Base-by-base conservation (phyloP, 2,329 filamentous ascomycete species). In the Colletotrichum phormii region DNA sequence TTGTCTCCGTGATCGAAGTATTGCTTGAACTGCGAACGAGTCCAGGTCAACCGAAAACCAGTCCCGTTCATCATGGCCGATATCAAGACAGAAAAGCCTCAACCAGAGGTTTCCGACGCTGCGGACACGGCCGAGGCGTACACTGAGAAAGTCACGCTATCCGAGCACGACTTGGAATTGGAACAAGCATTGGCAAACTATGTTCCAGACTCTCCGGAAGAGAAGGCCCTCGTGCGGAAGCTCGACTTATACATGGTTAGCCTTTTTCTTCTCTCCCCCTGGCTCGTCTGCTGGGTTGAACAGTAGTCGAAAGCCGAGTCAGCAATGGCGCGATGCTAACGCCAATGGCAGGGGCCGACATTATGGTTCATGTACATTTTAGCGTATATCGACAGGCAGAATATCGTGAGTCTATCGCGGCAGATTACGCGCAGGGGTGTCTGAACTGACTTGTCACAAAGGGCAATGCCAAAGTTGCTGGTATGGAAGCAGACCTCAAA, bases 391-490 rank as follows among this genome's bases (percentile, higher is more conserved):
- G 79, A 80, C 53, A 61, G 68, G 42, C 64, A 74, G 29, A 73
- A 67, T 29, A 74, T 74, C 37, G 73, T 72, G 42, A 63, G 68
- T 70, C 42, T 26, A 49, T 70, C 42, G 53, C 37, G 64, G 53
- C 55, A 49, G 24, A 24, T 60, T 26, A 12, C 29, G 22, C 12
- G 15, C 33, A 58, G 37, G 82, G 82, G 68, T 85, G 12, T 18
- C 62, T 86, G 60, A 49, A 71, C 3, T 29, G 22, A 12, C 22
- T 61, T 15, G n/a, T 53, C 9, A 9, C 33, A 76, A 49, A 49
- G 75, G 86, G 86, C 29, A 88, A 88, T 72, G 86, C 86, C 22
- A 87, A 85, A 75, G 82, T 87, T 60, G 86, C 85, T 3, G 86
- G 86, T 26, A 88, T 88, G 86, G 80, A 80, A 6, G 77, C 80